These are phyloP conservation scores for Aplosporella prunicola DNA, from an alignment of 2,329 filamentous ascomycete genomes.

Conservation along the genomic window DNA sequence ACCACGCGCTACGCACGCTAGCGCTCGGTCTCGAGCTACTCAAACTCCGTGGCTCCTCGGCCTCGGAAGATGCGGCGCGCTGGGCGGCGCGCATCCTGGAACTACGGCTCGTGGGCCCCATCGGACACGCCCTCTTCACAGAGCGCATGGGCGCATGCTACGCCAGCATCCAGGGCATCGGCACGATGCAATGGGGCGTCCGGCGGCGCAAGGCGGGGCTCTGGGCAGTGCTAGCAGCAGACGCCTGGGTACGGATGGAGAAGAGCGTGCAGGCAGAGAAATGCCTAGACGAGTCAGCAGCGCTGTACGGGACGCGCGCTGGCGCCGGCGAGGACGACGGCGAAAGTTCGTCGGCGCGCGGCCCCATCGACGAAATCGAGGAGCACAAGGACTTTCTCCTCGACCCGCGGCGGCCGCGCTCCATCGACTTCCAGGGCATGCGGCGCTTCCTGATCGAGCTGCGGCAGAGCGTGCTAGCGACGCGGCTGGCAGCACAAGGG, in stretches of 20 bases:
- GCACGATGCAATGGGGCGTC: slow-evolving; percentile 58
- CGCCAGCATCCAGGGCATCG: slow-evolving; percentile 58
- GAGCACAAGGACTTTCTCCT: slow-evolving; percentile 1
- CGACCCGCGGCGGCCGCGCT: not conserved
- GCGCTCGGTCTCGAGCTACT: slow-evolving; percentile 72
- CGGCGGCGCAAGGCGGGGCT: slow-evolving; percentile 77
- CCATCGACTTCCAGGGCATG: slow-evolving; percentile 44
- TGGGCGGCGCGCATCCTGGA: slow-evolving; percentile 80
- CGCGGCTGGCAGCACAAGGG: slow-evolving; percentile 30
- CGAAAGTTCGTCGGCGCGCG: not conserved
- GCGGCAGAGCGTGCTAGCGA: slow-evolving; percentile 49
- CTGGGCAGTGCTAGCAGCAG: slow-evolving; percentile 76
- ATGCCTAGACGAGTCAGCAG: slow-evolving; percentile 61
- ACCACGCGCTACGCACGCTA: slow-evolving; percentile 70
- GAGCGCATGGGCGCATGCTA: slow-evolving; percentile 84
- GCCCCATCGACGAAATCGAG: not conserved
- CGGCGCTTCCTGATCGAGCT: slow-evolving; percentile 57
- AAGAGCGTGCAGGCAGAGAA: slow-evolving; percentile 71
- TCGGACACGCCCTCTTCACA: slow-evolving; percentile 74
- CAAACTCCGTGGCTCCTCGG: slow-evolving; percentile 66
- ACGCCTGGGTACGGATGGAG: slow-evolving; percentile 70
- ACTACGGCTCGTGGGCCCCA: slow-evolving; percentile 55
- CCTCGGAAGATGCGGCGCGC: slow-evolving; percentile 74
- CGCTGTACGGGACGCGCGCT: slow-evolving; percentile 35
- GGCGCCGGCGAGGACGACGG: not conserved